Conservation (phyloP, 805 yeast genomes). For the Wickerhamiella cacticola region DNA sequence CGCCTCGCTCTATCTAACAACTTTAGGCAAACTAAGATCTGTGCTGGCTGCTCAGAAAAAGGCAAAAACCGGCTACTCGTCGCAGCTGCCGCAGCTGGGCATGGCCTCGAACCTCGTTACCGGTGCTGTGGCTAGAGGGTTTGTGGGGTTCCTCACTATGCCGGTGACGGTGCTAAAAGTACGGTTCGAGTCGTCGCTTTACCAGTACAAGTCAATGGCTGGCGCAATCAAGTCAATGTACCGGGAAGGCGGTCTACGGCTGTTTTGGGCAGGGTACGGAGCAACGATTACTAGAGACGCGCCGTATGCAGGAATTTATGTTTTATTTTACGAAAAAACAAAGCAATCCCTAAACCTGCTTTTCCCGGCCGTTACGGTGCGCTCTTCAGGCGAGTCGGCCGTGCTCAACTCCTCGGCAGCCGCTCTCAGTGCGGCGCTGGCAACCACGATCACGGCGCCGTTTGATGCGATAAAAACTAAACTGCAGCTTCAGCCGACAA, state of each 20-base stretch:
- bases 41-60: slow-evolving; percentile 29
- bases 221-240: slow-evolving; percentile 52
- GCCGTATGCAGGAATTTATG: slow-evolving; percentile 91
- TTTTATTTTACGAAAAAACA: slow-evolving; percentile 67
- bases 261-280: slow-evolving; percentile 77
- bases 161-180: slow-evolving; percentile 88
- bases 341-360: slow-evolving; percentile 44
- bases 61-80: slow-evolving; percentile 16
- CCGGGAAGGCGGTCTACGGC: slow-evolving; percentile 40
- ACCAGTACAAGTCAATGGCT: slow-evolving; percentile 50
- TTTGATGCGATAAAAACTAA: slow-evolving; percentile 90
- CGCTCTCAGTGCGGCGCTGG: slow-evolving; percentile 56
- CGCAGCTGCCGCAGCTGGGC: slow-evolving; percentile 54
- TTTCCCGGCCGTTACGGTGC: slow-evolving; percentile 21
- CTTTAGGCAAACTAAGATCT: slow-evolving; percentile 50
- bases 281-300: slow-evolving; percentile 87
- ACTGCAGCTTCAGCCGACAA: slow-evolving; percentile 57
- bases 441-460: slow-evolving; percentile 85
- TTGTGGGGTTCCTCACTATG: slow-evolving; percentile 83
- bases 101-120: slow-evolving; percentile 56
- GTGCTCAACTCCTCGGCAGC: slow-evolving; percentile 67
- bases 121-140: slow-evolving; percentile 68
- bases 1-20: slow-evolving; percentile 71
- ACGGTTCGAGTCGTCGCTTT: slow-evolving; percentile 71
- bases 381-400: slow-evolving; percentile 35